Evolutionary conservation across 257 asterid genomes (phyloP).

Genomic region (Solanum bulbocastanum): DNA sequence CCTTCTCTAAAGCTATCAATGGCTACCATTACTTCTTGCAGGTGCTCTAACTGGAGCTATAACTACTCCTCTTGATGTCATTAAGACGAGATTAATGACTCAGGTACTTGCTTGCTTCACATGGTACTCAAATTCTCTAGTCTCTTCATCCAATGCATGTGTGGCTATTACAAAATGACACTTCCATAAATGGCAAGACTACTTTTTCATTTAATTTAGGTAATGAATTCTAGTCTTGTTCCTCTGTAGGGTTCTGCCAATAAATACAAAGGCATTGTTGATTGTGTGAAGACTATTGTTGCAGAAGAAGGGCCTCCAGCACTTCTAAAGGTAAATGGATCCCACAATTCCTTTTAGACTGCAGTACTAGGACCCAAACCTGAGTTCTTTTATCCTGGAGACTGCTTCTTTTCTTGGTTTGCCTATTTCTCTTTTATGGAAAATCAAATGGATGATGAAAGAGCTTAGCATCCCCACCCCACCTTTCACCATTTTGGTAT

Average conservation of each 20-base stretch:
- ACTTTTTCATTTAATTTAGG: not conserved
- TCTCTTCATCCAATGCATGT: not conserved
- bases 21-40: conserved; percentile 4
- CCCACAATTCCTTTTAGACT: not conserved
- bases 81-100: conserved; percentile 90
- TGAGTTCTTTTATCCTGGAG: not conserved
- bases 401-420: not conserved
- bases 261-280: conserved; percentile 68
- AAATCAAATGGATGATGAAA: not conserved
- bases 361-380: not conserved
- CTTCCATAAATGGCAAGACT: not conserved
- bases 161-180: not conserved
- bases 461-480: not conserved
- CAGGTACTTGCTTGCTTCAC: conserved; percentile 45
- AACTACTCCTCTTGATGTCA: conserved; percentile 96
- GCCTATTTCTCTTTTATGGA: not conserved
- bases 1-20: not conserved
- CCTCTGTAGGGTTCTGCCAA: conserved; percentile 68
- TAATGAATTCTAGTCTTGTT: conserved; percentile 4
- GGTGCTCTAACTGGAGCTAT: conserved; percentile 97
- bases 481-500: not conserved
- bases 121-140: not conserved
- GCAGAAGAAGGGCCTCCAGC: conserved; percentile 81
- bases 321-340: conserved; percentile 54
- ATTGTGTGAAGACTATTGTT: conserved; percentile 75